Evolutionary conservation across 1,284 basidiomycete genomes (phyloP).

Genomic region (Cutaneotrichosporon cyanovorans): DNA sequence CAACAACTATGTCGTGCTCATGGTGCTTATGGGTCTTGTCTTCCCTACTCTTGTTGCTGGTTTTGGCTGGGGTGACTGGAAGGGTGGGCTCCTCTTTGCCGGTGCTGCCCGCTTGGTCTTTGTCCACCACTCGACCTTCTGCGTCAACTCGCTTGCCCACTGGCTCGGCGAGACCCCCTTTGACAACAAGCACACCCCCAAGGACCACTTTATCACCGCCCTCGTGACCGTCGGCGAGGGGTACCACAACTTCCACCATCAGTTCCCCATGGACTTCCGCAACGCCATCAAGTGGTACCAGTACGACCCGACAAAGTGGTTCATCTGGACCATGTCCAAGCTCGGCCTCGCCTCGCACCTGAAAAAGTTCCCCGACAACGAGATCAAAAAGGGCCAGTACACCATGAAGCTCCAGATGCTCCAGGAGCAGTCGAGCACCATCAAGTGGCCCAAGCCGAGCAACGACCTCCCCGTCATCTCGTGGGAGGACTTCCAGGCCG

Average conservation of each 20-base stretch:
- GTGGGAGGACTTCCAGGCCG: conserved; percentile 72
- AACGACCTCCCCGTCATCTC: conserved; percentile 70
- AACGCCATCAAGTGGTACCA: conserved; percentile 91
- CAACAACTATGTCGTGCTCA: conserved; percentile 61
- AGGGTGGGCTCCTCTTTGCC: conserved; percentile 80
- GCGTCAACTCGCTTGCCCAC: conserved; percentile 89
- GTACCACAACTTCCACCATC: conserved; percentile 93
- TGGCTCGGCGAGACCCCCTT: conserved; percentile 88
- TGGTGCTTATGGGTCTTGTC: conserved; percentile 64
- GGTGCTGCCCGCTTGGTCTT: conserved; percentile 71
- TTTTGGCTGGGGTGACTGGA: conserved; percentile 72
- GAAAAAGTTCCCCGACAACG: conserved; percentile 89
- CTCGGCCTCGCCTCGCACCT: conserved; percentile 76
- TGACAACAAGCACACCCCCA: conserved; percentile 91
- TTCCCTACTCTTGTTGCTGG: conserved; percentile 71
- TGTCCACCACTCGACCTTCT: conserved; percentile 92
- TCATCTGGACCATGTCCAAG: conserved; percentile 61
- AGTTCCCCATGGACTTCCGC: conserved; percentile 90
- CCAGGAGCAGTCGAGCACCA: conserved; percentile 59
- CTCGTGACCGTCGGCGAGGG: conserved; percentile 84
- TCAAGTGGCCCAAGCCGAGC: conserved; percentile 60
- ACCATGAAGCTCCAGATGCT: conserved; percentile 87
- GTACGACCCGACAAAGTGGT: conserved; percentile 73
- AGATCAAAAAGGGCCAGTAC: conserved; percentile 81
- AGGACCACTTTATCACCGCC: conserved; percentile 79